phyloP scores from a whole-genome alignment of 257 asterid genomes.

The Agastache rugosa region DNA sequence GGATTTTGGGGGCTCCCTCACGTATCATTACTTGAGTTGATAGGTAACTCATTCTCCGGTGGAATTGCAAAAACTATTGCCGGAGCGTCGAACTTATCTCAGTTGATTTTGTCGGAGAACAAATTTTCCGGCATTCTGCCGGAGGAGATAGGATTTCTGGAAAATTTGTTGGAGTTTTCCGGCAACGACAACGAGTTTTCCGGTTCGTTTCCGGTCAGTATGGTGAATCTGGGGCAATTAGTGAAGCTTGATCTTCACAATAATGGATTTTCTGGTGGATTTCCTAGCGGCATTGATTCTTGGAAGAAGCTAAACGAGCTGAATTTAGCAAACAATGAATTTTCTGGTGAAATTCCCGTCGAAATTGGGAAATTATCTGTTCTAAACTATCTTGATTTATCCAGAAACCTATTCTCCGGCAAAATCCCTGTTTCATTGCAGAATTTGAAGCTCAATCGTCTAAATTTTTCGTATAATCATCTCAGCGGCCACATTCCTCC shows the following conservation, averaged over 20 bases:
- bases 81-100: slow-evolving; percentile 74
- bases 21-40: slow-evolving; percentile 73
- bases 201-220: slow-evolving; percentile 66
- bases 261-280: slow-evolving; percentile 63
- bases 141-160: slow-evolving; percentile 70
- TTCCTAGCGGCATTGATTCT: slow-evolving; percentile 62
- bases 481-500: slow-evolving; percentile 78
- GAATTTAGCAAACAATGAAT: slow-evolving; percentile 67
- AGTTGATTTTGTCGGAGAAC: slow-evolving; percentile 66
- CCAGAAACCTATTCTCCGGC: slow-evolving; percentile 67
- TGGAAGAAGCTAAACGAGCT: slow-evolving; percentile 84
- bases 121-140: slow-evolving; percentile 71
- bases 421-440: slow-evolving; percentile 66
- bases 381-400: slow-evolving; percentile 81
- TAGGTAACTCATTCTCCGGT: slow-evolving; percentile 71
- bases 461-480: slow-evolving; percentile 71
- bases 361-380: slow-evolving; percentile 73
- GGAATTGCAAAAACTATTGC: slow-evolving; percentile 68
- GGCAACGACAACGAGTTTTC: slow-evolving; percentile 63
- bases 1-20: slow-evolving; percentile 87
- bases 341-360: slow-evolving; percentile 67
- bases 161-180: slow-evolving; percentile 65
- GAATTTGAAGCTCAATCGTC: slow-evolving; percentile 82
- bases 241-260: slow-evolving; percentile 87
- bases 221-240: slow-evolving; percentile 69